These are phyloP conservation scores for Neurospora sp. DNA, from an alignment of 495 filamentous ascomycete genomes.

Conservation along the genomic window DNA sequence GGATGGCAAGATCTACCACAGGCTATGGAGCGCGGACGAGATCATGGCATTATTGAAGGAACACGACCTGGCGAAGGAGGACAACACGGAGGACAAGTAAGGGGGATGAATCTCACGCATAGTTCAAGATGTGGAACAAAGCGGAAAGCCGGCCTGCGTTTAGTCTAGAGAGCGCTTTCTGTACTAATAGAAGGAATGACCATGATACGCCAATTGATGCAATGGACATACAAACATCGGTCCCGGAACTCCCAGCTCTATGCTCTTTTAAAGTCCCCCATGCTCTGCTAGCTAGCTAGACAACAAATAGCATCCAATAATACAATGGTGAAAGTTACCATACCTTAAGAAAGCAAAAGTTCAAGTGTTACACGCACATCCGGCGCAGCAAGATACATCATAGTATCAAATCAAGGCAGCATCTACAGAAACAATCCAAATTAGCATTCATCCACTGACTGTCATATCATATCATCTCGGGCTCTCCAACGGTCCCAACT, in stretches of 20 bases:
- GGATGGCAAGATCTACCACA: slow-evolving; percentile 92
- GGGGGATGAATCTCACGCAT: not conserved
- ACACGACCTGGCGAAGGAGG: slow-evolving; percentile 85
- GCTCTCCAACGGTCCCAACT: slow-evolving; percentile 9
- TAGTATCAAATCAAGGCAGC: not conserved
- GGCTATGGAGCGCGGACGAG: slow-evolving; percentile 94
- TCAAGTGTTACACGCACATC: not conserved
- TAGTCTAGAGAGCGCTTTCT: slow-evolving; percentile 11
- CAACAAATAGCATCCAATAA: not conserved
- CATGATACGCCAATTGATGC: not conserved
- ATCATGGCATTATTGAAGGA: slow-evolving; percentile 90
- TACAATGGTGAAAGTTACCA: not conserved
- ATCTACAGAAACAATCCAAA: not conserved
- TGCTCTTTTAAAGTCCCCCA: not conserved
- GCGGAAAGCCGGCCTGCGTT: slow-evolving; percentile 7
- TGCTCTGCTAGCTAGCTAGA: not conserved
- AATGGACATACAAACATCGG: not conserved
- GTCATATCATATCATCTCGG: slow-evolving; percentile 1
- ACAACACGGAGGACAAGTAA: slow-evolving; percentile 59
- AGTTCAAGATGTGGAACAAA: not conserved
- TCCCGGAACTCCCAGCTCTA: slow-evolving; percentile 5
- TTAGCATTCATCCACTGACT: not conserved
- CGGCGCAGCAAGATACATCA: not conserved
- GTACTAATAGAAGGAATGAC: slow-evolving; percentile 18
- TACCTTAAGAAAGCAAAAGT: not conserved